Evolutionary conservation across 192 early-diverging fungal genomes (phyloP).

Genomic region (Fimicolochytrium jonesii): DNA sequence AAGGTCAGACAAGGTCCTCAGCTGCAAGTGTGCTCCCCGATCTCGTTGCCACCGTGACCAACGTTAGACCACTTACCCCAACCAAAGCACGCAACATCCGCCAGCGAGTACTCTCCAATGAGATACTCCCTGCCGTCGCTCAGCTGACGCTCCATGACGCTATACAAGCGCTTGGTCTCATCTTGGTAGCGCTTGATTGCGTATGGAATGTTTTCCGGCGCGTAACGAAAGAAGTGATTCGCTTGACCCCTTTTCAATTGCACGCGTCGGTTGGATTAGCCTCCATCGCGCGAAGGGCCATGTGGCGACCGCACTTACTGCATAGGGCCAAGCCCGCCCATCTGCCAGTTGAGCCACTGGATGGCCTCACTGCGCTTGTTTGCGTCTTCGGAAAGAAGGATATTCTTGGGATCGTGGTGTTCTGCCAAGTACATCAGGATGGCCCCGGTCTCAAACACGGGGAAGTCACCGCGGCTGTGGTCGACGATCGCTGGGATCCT

Average conservation of each 20-base stretch:
- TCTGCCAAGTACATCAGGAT: conserved; percentile 57
- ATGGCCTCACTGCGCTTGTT: conserved; percentile 35
- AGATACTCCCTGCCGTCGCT: conserved; percentile 20
- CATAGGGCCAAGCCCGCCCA: conserved; percentile 36
- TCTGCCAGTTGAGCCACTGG: conserved; percentile 51
- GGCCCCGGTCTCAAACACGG: conserved; percentile 57
- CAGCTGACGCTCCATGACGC: conserved; percentile 27
- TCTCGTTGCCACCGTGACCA: too few species aligned
- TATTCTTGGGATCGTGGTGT: conserved; percentile 46
- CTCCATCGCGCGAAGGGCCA: too few species aligned
- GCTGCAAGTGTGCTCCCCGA: too few species aligned
- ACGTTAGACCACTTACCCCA: too few species aligned
- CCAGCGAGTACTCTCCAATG: conserved; percentile 37
- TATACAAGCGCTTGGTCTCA: conserved; percentile 41
- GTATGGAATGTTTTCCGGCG: conserved; percentile 49
- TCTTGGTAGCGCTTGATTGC: conserved; percentile 46
- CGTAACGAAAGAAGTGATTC: conserved; percentile 43
- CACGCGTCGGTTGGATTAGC: too few species aligned
- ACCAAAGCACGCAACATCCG: conserved; percentile 46
- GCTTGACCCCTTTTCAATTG: too few species aligned
- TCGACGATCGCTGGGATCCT: conserved; percentile 52
- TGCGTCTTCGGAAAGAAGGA: conserved; percentile 44
- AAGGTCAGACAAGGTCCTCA: too few species aligned
- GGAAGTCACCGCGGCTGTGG: conserved; percentile 41
- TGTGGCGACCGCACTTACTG: too few species aligned